Conservation (phyloP, 306 rosid genomes). For the Hippophae gyantsensis region DNA sequence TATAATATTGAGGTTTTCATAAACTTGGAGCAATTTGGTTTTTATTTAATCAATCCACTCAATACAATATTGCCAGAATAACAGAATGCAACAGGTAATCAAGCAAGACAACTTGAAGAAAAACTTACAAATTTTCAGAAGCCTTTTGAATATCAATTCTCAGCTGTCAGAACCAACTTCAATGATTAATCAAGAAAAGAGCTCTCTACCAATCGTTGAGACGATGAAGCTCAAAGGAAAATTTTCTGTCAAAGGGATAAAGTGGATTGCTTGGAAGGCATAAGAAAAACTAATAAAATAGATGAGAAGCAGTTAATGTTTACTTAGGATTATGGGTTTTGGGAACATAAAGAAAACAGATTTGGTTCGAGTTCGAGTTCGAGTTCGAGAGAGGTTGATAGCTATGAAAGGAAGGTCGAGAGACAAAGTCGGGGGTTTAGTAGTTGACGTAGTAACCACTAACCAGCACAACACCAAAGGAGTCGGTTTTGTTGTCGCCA, state of each 20-base stretch:
- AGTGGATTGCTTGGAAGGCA: no score
- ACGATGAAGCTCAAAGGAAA: not conserved
- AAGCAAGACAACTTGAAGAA: not conserved
- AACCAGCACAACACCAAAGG: conserved; percentile 5
- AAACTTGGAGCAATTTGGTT: conserved; percentile 2
- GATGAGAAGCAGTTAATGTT: not conserved
- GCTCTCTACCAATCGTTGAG: not conserved
- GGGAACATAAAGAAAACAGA: not conserved
- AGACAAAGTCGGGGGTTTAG: conserved; percentile 28
- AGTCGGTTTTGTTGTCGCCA: not conserved
- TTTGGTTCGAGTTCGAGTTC: no score
- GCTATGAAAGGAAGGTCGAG: conserved; percentile 26
- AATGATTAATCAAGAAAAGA: no score
- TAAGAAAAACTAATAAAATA: not conserved
- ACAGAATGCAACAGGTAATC: not conserved
- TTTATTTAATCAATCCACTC: not conserved
- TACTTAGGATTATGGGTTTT: not conserved
- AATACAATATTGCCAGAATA: not conserved
- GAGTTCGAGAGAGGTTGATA: conserved; percentile 9
- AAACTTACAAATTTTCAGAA: conserved; percentile 20
- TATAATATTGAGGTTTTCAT: no score
- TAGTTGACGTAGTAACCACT: conserved; percentile 17
- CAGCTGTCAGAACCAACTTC: not conserved
- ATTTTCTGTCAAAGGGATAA: no score
- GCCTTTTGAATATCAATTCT: not conserved